Conservation (phyloP, 208 protist species). For the Wallacemonas sp. region DNA sequence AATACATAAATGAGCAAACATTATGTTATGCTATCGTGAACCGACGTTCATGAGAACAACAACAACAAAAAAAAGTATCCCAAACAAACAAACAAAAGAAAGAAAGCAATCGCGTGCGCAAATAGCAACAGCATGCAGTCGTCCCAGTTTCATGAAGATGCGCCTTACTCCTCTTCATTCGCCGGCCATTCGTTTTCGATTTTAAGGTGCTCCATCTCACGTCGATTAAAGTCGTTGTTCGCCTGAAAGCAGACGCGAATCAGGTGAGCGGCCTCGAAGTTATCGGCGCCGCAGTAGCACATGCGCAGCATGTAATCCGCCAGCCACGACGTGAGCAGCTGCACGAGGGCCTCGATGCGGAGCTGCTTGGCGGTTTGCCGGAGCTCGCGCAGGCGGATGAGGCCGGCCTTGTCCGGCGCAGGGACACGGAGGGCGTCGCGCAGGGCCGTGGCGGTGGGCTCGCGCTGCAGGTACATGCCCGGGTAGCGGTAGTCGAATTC, state of each 20-base stretch:
- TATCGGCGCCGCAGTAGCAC: conserved; percentile 59
- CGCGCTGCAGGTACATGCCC: conserved; percentile 25
- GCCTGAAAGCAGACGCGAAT: conserved; percentile 72
- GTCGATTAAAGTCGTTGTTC: conserved; percentile 60
- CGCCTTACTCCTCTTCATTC: conserved; percentile 52
- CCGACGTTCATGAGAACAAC: too few species aligned
- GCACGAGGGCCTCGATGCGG: conserved; percentile 51
- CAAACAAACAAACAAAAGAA: too few species aligned
- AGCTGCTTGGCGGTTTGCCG: conserved; percentile 48
- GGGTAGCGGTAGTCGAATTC: conserved; percentile 57
- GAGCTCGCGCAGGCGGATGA: conserved; percentile 43
- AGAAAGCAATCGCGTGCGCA: conserved; percentile 9
- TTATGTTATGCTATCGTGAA: too few species aligned
- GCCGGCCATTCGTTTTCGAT: conserved; percentile 88
- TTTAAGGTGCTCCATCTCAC: conserved; percentile 74
- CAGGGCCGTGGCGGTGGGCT: not conserved
- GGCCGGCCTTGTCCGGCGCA: conserved; percentile 32
- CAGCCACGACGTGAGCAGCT: conserved; percentile 64
- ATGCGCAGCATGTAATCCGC: conserved; percentile 68
- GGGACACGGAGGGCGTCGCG: conserved; percentile 33
- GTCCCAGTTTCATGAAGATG: not conserved
- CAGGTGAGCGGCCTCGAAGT: conserved; percentile 70
- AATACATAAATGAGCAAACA: too few species aligned
- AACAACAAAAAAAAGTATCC: too few species aligned
- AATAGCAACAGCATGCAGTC: not conserved